A percentile compares a stretch with the other conserved stretches of the same genome.
phyloP scores from a whole-genome alignment of 1,139 yeast genomes.

The Pneumocystis sp. region DNA sequence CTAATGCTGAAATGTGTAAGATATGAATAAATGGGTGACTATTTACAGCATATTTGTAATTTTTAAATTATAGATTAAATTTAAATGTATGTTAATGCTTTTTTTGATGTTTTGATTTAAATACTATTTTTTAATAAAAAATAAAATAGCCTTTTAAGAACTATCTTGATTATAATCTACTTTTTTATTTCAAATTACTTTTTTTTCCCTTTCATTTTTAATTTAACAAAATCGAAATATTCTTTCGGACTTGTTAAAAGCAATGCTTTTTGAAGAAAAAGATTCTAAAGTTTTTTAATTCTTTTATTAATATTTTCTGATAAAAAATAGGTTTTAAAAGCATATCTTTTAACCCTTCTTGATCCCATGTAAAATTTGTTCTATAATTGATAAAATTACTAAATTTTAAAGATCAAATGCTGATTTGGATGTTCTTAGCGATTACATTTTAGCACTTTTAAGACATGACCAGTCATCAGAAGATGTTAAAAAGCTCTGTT shows the following conservation, averaged over 20 bases:
- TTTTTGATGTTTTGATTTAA: no score
- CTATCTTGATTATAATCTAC: background rate
- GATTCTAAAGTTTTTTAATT: background rate
- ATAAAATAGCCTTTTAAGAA: no score
- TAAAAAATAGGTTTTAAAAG: background rate
- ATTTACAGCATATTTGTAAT: no score
- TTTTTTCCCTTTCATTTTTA: background rate
- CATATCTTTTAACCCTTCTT: background rate
- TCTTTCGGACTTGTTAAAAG: background rate
- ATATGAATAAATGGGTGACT: background rate
- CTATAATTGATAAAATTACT: conserved; percentile 28
- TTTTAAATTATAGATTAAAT: no score
- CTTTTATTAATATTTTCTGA: background rate
- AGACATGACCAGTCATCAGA: conserved; percentile 26
- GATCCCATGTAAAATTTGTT: background rate
- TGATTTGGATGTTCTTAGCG: conserved; percentile 32
- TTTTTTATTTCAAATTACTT: background rate
- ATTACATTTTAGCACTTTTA: conserved; percentile 32
- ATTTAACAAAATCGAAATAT: background rate
- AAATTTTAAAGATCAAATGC: conserved; percentile 26
- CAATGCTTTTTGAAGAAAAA: background rate
- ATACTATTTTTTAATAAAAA: no score
- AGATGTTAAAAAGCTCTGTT: conserved; percentile 23
- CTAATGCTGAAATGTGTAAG: background rate
- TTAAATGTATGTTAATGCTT: background rate